Evolutionary conservation across 176 grass and related monocot genomes (phyloP).

Genomic region (Bromus sterilis): DNA sequence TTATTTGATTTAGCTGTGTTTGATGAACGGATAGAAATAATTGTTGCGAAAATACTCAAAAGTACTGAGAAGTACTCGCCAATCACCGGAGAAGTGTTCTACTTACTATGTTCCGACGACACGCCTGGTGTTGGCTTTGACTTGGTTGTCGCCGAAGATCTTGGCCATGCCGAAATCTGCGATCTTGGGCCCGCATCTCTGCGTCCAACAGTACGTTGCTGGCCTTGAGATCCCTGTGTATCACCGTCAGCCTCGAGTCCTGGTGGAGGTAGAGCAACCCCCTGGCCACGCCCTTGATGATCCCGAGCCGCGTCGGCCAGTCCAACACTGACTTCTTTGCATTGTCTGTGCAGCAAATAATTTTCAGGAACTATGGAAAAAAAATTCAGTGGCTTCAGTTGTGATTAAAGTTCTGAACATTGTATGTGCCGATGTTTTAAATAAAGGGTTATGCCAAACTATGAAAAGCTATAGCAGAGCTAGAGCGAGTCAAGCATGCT

Average conservation of each 20-base stretch:
- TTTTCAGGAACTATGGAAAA: too few species aligned
- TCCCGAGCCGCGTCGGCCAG: slow-evolving; percentile 30
- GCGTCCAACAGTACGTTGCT: slow-evolving; percentile 56
- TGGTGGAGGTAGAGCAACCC: slow-evolving; percentile 66
- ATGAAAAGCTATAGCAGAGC: too few species aligned
- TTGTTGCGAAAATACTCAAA: too few species aligned
- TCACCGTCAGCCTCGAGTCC: slow-evolving; percentile 52
- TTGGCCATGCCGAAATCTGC: slow-evolving; percentile 62
- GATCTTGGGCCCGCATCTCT: slow-evolving; percentile 46
- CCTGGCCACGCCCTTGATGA: slow-evolving; percentile 45
- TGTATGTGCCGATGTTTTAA: too few species aligned
- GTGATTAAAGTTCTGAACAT: too few species aligned
- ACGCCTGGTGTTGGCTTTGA: slow-evolving; percentile 39
- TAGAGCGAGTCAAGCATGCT: too few species aligned
- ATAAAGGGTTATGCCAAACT: too few species aligned
- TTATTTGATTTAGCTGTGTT: too few species aligned
- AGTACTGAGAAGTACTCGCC: too few species aligned
- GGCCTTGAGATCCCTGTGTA: slow-evolving; percentile 57
- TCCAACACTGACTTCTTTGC: slow-evolving; percentile 23
- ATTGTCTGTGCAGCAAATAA: slow-evolving; percentile 28
- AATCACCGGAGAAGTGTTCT: not conserved
- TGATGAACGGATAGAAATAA: too few species aligned
- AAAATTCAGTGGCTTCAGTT: too few species aligned
- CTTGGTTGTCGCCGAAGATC: slow-evolving; percentile 56
- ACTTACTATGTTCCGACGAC: slow-evolving; percentile 69